Conservation (phyloP, 2,329 filamentous ascomycete species). For the Pseudovirgaria hyperparasitica region DNA sequence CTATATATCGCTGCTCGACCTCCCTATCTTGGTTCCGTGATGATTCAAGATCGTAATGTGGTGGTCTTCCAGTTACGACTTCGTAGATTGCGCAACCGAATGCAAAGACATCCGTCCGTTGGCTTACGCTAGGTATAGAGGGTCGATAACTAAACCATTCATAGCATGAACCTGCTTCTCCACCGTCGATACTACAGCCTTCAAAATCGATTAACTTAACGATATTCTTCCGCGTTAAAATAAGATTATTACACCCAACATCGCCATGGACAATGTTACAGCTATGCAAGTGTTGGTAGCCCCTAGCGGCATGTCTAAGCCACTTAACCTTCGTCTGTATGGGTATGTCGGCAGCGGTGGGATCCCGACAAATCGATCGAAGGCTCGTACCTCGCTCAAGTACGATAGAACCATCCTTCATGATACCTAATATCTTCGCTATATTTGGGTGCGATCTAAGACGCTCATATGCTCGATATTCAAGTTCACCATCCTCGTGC, state of each 20-base stretch:
- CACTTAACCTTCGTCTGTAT: slow-evolving; percentile 3
- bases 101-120: slow-evolving; percentile 4
- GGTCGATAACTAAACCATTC: slow-evolving; percentile 5
- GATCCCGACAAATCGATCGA: slow-evolving; percentile 2
- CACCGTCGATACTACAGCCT: slow-evolving; percentile 5
- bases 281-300: slow-evolving; percentile 1
- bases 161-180: slow-evolving; percentile 4
- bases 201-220: slow-evolving; percentile 2
- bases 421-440: slow-evolving; percentile 1
- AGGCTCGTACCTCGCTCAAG: slow-evolving; percentile 4
- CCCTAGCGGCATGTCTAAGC: slow-evolving; percentile 2
- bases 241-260: slow-evolving; percentile 2
- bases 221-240: not conserved
- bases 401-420: slow-evolving; percentile 2
- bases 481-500: slow-evolving; percentile 4
- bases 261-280: slow-evolving; percentile 3
- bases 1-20: slow-evolving; percentile 3
- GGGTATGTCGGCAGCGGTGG: slow-evolving; percentile 2
- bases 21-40: slow-evolving; percentile 2
- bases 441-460: slow-evolving; percentile 5
- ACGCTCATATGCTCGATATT: slow-evolving; percentile 5
- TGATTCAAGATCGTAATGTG: slow-evolving; percentile 3
- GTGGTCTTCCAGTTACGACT: slow-evolving; percentile 3
- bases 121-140: slow-evolving; percentile 3
- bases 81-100: slow-evolving; percentile 5